Conservation (phyloP, 495 filamentous ascomycete genomes). For the Aspergillus bertholletiae region DNA sequence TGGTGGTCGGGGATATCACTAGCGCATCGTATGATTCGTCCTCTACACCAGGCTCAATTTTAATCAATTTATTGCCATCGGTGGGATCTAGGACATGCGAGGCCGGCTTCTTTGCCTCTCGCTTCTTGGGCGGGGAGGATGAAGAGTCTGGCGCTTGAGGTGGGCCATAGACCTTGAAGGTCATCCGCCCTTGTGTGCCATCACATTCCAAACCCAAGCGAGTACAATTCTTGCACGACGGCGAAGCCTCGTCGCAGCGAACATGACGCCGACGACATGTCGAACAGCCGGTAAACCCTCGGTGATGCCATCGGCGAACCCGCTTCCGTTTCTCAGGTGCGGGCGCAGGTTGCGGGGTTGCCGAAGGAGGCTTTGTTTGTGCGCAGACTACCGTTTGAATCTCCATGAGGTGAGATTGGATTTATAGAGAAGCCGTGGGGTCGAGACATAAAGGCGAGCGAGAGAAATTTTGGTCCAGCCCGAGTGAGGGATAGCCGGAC, state of each 20-base stretch:
- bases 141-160: slow-evolving; percentile 17
- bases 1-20: slow-evolving; percentile 22
- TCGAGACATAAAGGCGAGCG: slow-evolving; percentile 24
- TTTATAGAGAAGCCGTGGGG: slow-evolving; percentile 9
- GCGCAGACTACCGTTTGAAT: slow-evolving; percentile 26
- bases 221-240: slow-evolving; percentile 39
- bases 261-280: slow-evolving; percentile 42
- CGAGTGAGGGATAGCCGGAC: neutral
- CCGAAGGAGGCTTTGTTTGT: slow-evolving; percentile 18
- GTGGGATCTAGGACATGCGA: slow-evolving; percentile 10
- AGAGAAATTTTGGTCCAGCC: slow-evolving; percentile 4
- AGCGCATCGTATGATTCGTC: slow-evolving; percentile 11
- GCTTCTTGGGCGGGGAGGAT: slow-evolving; percentile 16
- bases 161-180: slow-evolving; percentile 41
- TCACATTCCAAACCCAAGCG: slow-evolving; percentile 37
- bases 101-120: slow-evolving; percentile 15
- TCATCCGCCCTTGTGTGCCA: slow-evolving; percentile 39
- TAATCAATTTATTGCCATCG: slow-evolving; percentile 7
- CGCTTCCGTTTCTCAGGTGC: slow-evolving; percentile 34
- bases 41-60: slow-evolving; percentile 14
- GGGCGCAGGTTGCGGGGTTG: slow-evolving; percentile 12
- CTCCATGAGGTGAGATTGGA: slow-evolving; percentile 24
- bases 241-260: slow-evolving; percentile 41
- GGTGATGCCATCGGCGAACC: slow-evolving; percentile 40
- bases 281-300: slow-evolving; percentile 40